Evolutionary conservation across 1,284 basidiomycete species (phyloP).

Genomic region (Mycosarcoma maydis): DNA sequence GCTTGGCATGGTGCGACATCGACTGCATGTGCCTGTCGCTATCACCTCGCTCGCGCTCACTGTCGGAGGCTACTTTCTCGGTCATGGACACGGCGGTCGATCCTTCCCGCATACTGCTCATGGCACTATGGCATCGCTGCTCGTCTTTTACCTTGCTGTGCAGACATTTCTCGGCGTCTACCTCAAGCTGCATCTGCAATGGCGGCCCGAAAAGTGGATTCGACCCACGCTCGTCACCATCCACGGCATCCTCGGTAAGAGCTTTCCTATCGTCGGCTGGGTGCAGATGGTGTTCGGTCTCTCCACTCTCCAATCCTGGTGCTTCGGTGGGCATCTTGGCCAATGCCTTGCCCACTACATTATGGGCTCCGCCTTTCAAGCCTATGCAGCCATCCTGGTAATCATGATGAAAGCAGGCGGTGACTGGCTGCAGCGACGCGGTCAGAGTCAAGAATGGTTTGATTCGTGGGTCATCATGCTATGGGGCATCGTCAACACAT

Average conservation of each 20-base stretch:
- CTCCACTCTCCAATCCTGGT: constrained; percentile 68
- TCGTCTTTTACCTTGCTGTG: constrained; percentile 55
- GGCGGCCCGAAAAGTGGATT: constrained; percentile 73
- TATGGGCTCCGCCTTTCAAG: constrained; percentile 71
- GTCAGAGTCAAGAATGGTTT: constrained; percentile 81
- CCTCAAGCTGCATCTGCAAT: constrained; percentile 88
- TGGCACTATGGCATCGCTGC: constrained; percentile 56
- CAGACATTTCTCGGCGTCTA: constrained; percentile 85
- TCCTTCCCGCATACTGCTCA: constrained; percentile 63
- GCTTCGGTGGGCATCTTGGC: constrained; percentile 76
- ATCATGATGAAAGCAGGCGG: constrained; percentile 85
- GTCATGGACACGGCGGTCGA: constrained; percentile 58
- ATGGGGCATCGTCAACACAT: constrained; percentile 87
- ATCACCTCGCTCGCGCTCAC: constrained; percentile 52
- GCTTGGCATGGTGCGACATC: constrained; percentile 61
- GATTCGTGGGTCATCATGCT: constrained; percentile 87
- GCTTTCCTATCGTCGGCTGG: constrained; percentile 84
- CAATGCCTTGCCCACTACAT: constrained; percentile 76
- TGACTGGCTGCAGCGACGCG: constrained; percentile 75
- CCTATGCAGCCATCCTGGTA: constrained; percentile 84
- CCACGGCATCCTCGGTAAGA: constrained; percentile 85
- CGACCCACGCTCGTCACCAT: constrained; percentile 78
- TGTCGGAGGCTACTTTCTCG: constrained; percentile 60
- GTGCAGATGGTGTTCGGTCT: constrained; percentile 62
- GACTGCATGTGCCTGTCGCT: constrained; percentile 62